Percentiles rank a stretch among this genome's conserved stretches.
These are phyloP conservation scores for Suillus discolor DNA, from an alignment of 768 basidiomycete genomes.

Conservation along the genomic window DNA sequence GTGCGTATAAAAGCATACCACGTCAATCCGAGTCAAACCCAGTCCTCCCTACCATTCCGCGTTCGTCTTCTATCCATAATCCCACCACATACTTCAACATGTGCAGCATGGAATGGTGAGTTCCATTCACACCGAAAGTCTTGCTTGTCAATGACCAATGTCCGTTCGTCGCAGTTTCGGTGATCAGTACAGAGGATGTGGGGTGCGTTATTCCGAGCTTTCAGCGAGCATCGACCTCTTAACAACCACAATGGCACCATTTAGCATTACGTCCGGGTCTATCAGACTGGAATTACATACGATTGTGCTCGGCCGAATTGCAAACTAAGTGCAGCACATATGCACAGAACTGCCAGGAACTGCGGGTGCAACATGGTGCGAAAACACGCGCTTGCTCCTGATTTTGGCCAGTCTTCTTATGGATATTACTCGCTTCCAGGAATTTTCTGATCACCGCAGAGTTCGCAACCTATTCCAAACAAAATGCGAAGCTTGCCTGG, in stretches of 20 bases:
- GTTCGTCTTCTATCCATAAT: conserved; percentile 5
- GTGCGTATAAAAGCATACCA: conserved; percentile 31
- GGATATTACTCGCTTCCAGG: conserved; percentile 28
- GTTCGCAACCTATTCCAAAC: conserved; percentile 69
- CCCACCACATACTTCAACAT: conserved; percentile 32
- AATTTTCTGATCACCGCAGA: conserved; percentile 48
- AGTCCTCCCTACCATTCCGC: not conserved
- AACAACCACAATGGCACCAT: conserved; percentile 1
- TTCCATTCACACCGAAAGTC: conserved; percentile 18
- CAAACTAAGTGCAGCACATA: conserved; percentile 56
- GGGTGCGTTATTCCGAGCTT: conserved; percentile 28
- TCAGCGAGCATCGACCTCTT: conserved; percentile 9
- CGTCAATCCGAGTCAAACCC: conserved; percentile 10
- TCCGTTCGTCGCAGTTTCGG: conserved; percentile 31
- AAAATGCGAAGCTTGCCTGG: conserved; percentile 58
- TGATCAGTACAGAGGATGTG: conserved; percentile 47
- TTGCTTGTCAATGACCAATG: conserved; percentile 15
- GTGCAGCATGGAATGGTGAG: conserved; percentile 63
- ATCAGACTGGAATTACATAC: conserved; percentile 59
- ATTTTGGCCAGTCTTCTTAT: conserved; percentile 1
- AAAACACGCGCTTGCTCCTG: conserved; percentile 1
- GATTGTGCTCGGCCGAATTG: conserved; percentile 59
- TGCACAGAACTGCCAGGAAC: conserved; percentile 57
- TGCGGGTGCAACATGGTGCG: conserved; percentile 55
- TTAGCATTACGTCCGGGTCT: conserved; percentile 65